phyloP scores from a whole-genome alignment of 108 stramenopile species.

The Epipyxis sp. region DNA sequence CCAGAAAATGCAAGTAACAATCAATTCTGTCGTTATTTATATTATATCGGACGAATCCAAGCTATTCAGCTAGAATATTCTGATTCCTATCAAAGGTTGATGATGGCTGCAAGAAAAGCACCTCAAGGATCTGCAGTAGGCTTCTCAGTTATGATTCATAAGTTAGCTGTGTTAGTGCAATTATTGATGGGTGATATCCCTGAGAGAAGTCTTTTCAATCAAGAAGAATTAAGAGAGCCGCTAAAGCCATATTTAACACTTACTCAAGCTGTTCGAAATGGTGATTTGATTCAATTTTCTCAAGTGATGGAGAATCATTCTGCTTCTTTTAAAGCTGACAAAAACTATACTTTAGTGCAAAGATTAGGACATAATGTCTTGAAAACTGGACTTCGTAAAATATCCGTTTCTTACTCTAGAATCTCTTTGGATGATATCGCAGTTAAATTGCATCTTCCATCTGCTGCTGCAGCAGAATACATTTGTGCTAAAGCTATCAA shows the following conservation, averaged over 20 bases:
- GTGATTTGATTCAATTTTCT: slow-evolving; percentile 80
- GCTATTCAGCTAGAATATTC: slow-evolving; percentile 92
- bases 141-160: slow-evolving; percentile 18
- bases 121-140: slow-evolving; percentile 85
- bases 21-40: slow-evolving; percentile 91
- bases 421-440: slow-evolving; percentile 89
- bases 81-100: slow-evolving; percentile 79
- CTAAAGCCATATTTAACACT: slow-evolving; percentile 84
- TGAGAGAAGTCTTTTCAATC: slow-evolving; percentile 71
- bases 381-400: slow-evolving; percentile 90
- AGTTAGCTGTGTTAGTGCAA: slow-evolving; percentile 69
- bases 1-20: slow-evolving; percentile 79
- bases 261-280: slow-evolving; percentile 88
- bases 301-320: slow-evolving; percentile 66
- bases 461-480: slow-evolving; percentile 81
- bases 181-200: slow-evolving; percentile 97
- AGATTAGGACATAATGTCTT: slow-evolving; percentile 92
- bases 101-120: slow-evolving; percentile 87
- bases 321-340: slow-evolving; percentile 68
- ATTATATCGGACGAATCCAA: slow-evolving; percentile 87
- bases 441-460: slow-evolving; percentile 72
- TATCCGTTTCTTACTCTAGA: slow-evolving; percentile 78
- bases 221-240: slow-evolving; percentile 67
- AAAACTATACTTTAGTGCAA: slow-evolving; percentile 83
- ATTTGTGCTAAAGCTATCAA: slow-evolving; percentile 97